Base-by-base conservation (phyloP, 495 filamentous ascomycete species). In the Lepraria neglecta region DNA sequence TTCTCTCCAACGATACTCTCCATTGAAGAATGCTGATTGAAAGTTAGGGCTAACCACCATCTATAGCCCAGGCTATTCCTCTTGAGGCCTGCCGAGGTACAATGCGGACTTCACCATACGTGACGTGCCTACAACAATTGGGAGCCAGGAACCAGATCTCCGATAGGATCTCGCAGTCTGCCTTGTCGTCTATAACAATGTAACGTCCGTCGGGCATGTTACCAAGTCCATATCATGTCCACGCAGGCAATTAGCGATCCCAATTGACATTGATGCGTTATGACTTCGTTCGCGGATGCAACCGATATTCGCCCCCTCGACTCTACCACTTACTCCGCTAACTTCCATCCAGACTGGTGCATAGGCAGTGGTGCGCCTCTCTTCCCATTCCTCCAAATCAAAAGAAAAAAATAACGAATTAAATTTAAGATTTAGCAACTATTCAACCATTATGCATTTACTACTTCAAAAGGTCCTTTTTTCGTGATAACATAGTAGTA, bases 271-370 rank as follows among this genome's bases (percentile, higher is more conserved):
- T 33, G 27, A 52, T 31, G 27, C 35, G 35, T 6, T 11, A 33
- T 6, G 3, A n/a, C 48, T 31, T 31, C 48, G 4, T n/a, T 52
- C 15, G 28, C 48, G 6, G 48, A 33, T 10, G 48, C 27, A 10
- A 52, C 48, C 27, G 10, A 3, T 24, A 14, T 52, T 6, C 15
- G 10, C 15, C 48, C 73, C n/a, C 58, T 86, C 46, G 80, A 79
- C 62, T 74, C 79, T 1, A 81, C 86, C 66, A 83, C 80, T 3
- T 92, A 91, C 71, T 69, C 74, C 6, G 79, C 77, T 30, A 46
- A 81, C 60, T 80, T 90, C 42, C 71, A 67, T 11, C 71, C 79
- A n/a, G 83, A 82, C 19, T 92, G 84, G 82, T 87, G 80, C 63
- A 89, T 91, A 64, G 89, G 88, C 51, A 79, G 78, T 43, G 85